These are phyloP conservation scores for Pseudozyma flocculosa DNA, from an alignment of 1,284 basidiomycete genomes.

Conservation along the genomic window DNA sequence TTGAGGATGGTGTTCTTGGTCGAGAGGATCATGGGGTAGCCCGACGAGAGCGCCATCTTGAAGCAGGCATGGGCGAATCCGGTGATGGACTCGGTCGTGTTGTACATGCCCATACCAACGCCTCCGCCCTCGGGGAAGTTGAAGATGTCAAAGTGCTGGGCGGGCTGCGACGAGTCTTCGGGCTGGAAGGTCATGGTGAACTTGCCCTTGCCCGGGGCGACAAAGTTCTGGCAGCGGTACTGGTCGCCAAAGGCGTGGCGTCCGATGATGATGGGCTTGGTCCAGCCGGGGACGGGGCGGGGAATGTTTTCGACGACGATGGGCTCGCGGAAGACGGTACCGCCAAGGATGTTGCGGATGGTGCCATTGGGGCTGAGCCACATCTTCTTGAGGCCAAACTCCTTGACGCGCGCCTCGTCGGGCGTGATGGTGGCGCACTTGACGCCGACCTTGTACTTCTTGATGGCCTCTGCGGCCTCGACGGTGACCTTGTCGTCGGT, in stretches of 20 bases:
- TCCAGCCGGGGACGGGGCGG: conserved; percentile 85
- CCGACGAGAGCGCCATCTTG: conserved; percentile 96
- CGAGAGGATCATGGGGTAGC: conserved; percentile 70
- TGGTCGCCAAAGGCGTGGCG: conserved; percentile 97
- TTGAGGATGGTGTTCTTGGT: conserved; percentile 59
- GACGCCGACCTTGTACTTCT: conserved; percentile 58
- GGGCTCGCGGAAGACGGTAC: conserved; percentile 97
- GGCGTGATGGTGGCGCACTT: conserved; percentile 96
- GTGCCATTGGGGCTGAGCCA: conserved; percentile 57
- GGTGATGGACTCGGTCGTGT: conserved; percentile 69
- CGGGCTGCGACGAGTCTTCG: conserved; percentile 32
- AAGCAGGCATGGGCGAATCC: conserved; percentile 97
- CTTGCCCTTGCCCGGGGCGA: conserved; percentile 49
- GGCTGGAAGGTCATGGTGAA: conserved; percentile 53
- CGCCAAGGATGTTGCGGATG: conserved; percentile 90
- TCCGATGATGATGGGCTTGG: conserved; percentile 93
- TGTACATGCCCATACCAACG: conserved; percentile 61
- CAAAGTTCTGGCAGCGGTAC: conserved; percentile 58
- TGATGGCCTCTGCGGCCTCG: conserved; percentile 80
- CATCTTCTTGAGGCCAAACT: conserved; percentile 93
- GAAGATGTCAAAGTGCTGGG: conserved; percentile 48
- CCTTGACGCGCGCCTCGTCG: conserved; percentile 85
- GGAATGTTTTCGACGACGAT: conserved; percentile 90
- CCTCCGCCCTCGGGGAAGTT: conserved; percentile 52
- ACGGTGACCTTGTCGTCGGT: conserved; percentile 92